Conservation (phyloP, 78 protist genomes). For the Polysphondylium violaceum region DNA sequence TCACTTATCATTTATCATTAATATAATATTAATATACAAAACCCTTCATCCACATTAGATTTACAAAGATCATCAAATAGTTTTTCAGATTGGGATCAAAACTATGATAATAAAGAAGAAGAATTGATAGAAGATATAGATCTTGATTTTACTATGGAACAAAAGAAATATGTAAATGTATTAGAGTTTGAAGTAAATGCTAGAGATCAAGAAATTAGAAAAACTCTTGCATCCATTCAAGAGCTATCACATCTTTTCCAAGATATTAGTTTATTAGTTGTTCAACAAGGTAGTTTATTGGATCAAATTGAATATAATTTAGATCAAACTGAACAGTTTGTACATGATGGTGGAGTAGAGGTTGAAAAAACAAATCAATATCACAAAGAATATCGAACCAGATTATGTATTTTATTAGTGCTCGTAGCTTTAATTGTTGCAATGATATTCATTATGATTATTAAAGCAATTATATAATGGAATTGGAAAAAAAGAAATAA, state of each 20-base stretch:
- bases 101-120: neutral
- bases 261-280: slow-evolving; percentile 36
- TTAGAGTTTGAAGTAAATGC: neutral
- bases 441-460: slow-evolving; percentile 59
- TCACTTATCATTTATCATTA: no score
- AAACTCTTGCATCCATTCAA: slow-evolving; percentile 19
- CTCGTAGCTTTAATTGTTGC: slow-evolving; percentile 36
- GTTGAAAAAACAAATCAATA: slow-evolving; percentile 8
- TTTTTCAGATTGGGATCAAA: neutral
- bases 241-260: slow-evolving; percentile 29
- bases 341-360: neutral
- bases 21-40: no score
- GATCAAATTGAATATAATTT: slow-evolving; percentile 65
- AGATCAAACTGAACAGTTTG: neutral
- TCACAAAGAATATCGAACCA: slow-evolving; percentile 31
- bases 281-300: slow-evolving; percentile 51
- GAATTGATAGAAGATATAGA: slow-evolving; percentile 1
- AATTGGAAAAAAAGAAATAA: neutral
- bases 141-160: slow-evolving; percentile 13
- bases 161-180: neutral
- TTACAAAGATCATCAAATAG: slow-evolving; percentile 36
- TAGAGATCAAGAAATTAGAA: slow-evolving; percentile 41
- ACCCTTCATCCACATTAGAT: no score
- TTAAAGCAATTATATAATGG: slow-evolving; percentile 51
- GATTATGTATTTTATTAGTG: slow-evolving; percentile 61